Base-by-base conservation (phyloP, 257 asterid species). In the Petunia secreta region DNA sequence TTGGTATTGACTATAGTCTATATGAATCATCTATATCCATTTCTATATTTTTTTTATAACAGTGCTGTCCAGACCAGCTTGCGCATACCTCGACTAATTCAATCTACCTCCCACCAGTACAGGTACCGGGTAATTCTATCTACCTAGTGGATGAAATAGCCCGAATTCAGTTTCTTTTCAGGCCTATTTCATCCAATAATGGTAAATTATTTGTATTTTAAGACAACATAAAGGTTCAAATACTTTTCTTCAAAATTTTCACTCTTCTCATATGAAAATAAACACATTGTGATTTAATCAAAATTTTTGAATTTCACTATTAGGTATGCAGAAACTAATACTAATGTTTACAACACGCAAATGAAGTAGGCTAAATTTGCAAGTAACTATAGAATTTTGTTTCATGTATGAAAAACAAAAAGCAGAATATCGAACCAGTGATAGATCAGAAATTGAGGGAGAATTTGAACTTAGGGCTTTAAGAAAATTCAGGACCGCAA, bases 401-500 rank as follows among this genome's bases (percentile, higher is more conserved):
- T 9, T 11, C 2, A 0, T 25, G 0, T 25, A 25, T 25, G 54
- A 7, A 11, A 16, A 4, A 16, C 48, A 39, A 34, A 39, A 76
- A 15, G n/a, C 36, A 40, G 11, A 25, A 14, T 62, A 3, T 11
- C 87, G 4, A 55, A 95, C 99, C 93, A 95, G 87, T 55, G 91
- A 91, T 8, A 93, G 94, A 87, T 92, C 91, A 34, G 99, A 85
- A 75, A 95, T 87, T 44, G 88, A 82, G 1, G 99, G 98, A 25
- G 73, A 80, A 37, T 86, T 77, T n/a, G 97, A 92, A 81, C 52
- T 88, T 46, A 95, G 91, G 78, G 84, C 83, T 87, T 84, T 92
- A 63, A 95, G 89, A 85, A 95, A 95, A 88, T 89, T 89, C 53
- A 93, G 88, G 80, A 91, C 89, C 13, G 97, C 91, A 50, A 93